Evolutionary conservation across 169 alveolate species (phyloP), one percentile per base, ranked within the genome.

Genomic region (Plasmodium vinckei): DNA sequence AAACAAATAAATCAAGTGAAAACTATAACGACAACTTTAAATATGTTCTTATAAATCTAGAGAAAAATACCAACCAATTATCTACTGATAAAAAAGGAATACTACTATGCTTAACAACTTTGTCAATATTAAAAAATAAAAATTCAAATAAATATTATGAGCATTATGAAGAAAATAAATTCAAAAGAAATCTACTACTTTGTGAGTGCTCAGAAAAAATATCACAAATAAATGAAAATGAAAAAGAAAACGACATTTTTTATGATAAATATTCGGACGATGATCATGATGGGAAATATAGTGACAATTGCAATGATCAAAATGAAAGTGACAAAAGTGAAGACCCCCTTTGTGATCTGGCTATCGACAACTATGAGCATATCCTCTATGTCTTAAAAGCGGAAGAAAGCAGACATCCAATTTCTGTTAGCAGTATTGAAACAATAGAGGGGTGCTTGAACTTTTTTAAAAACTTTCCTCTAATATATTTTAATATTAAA

Each of bases 381-480:
- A 19, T 69, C 5, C 19, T 69, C 9, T 69, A 49, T 13, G 51
- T 9, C 1, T 12, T 69, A 10, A 69, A 15, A 13, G 19, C 2
- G 10, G 33, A 0, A 7, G 17, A 6, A 27, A 25, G 19, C 1
- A 46, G 7, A 1, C 47, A 39, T 7, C 59, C 3, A 2, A 17
- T 67, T 7, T 15, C 7, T 9, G 1, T 42, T n/a, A 19, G 42
- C 15, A 9, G 46, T 67, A 6, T 5, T 0, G 68, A 54, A 13
- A 63, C 39, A 19, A 57, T 64, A 17, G n/a, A 57, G 0, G 12
- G 9, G 25, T 47, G 60, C 13, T 46, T 15, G 9, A 42, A 46
- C 1, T 77, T 77, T 64, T 77, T 77, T 53, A 77, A 56, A 64
- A 64, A 33, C 9, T 63, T 15, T 23, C 71, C 39, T 10, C 19